Evolutionary conservation across 73 alveolate species (phyloP).

Genomic region (Paramecium primaurelia): DNA sequence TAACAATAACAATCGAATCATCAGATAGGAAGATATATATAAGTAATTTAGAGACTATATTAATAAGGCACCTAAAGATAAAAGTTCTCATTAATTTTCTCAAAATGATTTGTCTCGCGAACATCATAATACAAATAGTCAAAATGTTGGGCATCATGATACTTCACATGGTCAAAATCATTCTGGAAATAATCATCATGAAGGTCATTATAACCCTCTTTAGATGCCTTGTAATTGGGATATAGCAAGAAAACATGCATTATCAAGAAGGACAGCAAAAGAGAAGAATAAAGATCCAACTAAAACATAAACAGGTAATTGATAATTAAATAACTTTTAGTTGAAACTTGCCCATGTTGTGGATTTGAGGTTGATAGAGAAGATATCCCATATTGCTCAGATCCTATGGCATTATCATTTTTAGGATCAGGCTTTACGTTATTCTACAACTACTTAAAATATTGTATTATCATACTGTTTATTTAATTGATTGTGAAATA

Average conservation of each 20-base stretch:
- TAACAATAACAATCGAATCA: background rate
- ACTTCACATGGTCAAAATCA: background rate
- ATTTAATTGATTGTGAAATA: background rate
- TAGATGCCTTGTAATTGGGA: conserved; percentile 59
- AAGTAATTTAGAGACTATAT: background rate
- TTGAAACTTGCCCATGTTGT: conserved; percentile 47
- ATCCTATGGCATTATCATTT: conserved; percentile 50
- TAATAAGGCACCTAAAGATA: background rate
- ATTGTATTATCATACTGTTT: conserved; percentile 29
- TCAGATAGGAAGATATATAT: background rate
- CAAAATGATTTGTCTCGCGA: background rate
- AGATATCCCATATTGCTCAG: background rate
- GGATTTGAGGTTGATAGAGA: conserved; percentile 43
- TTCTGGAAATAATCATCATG: background rate
- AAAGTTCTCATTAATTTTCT: background rate
- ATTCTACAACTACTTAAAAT: conserved; percentile 13
- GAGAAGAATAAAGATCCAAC: conserved; percentile 25
- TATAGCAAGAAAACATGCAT: conserved; percentile 42
- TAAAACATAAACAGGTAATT: background rate
- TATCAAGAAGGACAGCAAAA: conserved; percentile 51
- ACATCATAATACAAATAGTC: background rate
- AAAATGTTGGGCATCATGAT: background rate
- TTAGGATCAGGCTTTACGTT: conserved; percentile 40
- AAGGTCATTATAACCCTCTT: conserved; percentile 48
- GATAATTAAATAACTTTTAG: background rate